A percentile compares a stretch with the other conserved stretches of the same genome.
phyloP scores from a whole-genome alignment of 23 red algal genomes.

The Gracilaria domingensis region DNA sequence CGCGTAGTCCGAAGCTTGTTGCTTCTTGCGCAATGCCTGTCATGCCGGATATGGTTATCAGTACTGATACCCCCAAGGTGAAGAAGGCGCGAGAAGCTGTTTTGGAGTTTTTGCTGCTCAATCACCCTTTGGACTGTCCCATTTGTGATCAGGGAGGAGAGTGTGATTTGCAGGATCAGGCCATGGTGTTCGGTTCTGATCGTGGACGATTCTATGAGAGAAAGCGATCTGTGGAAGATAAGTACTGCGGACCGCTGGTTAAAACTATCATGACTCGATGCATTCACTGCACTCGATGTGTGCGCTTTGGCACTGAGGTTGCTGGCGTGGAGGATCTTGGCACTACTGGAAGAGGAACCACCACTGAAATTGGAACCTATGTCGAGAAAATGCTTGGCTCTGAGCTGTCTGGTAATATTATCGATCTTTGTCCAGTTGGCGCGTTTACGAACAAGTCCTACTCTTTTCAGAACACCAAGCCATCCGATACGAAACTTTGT shows the following conservation, averaged over 20 bases:
- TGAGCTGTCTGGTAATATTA: conserved; percentile 96
- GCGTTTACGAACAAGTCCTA: conserved; percentile 92
- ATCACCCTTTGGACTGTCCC: conserved; percentile 98
- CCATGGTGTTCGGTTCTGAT: conserved; percentile 99
- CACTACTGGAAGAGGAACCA: conserved; percentile 92
- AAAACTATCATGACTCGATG: conserved; percentile 99
- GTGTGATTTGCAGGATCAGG: conserved; percentile 99
- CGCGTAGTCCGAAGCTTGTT: conserved; percentile 96
- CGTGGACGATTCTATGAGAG: conserved; percentile 96
- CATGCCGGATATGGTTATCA: conserved; percentile 96
- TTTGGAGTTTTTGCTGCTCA: conserved; percentile 95
- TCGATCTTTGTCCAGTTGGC: conserved; percentile 99
- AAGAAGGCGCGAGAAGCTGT: conserved; percentile 97
- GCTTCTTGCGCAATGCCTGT: conserved; percentile 99
- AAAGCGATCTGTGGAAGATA: conserved; percentile 99
- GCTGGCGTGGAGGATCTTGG: conserved; percentile 99
- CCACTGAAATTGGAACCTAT: conserved; percentile 97
- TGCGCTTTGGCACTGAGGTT: conserved; percentile 98
- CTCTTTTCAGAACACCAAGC: conserved; percentile 29
- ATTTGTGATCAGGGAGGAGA: conserved; percentile 99
- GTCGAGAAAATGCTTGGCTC: conserved; percentile 97
- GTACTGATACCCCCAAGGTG: conserved; percentile 85
- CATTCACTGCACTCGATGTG: conserved; percentile 99
- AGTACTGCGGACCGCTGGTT: conserved; percentile 96
- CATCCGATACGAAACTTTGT: neutral